Evolutionary conservation across 805 yeast genomes (phyloP).

Genomic region (Hyphopichia homilentoma): DNA sequence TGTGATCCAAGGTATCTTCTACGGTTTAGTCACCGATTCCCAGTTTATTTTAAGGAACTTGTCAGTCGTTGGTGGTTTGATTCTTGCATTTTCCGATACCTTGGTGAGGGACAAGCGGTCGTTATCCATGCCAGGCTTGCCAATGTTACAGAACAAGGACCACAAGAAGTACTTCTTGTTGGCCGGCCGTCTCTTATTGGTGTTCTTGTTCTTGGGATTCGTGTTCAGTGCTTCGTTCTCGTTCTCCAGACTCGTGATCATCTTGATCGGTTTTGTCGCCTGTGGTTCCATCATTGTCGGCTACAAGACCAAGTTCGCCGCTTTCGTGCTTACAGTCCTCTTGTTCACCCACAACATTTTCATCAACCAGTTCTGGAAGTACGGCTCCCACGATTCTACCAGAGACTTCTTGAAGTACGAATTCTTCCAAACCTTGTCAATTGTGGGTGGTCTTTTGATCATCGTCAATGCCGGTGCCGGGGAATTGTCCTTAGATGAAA

Average conservation of each 20-base stretch:
- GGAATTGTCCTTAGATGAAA: conserved; percentile 86
- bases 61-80: conserved; percentile 87
- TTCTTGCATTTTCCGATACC: conserved; percentile 83
- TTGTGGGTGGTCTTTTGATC: conserved; percentile 88
- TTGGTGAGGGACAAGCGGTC: conserved; percentile 71
- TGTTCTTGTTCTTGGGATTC: conserved; percentile 81
- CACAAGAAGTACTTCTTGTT: conserved; percentile 75
- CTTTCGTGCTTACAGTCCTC: conserved; percentile 63
- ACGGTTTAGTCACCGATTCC: conserved; percentile 80
- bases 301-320: conserved; percentile 87
- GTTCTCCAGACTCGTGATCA: conserved; percentile 56
- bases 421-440: conserved; percentile 89
- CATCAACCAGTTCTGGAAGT: conserved; percentile 87
- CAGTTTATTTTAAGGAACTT: conserved; percentile 82
- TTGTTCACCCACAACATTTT: conserved; percentile 72
- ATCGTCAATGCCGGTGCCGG: conserved; percentile 98
- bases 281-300: conserved; percentile 85
- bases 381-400: conserved; percentile 63
- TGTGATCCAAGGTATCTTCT: conserved; percentile 77
- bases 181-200: conserved; percentile 84
- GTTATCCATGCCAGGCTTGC: conserved; percentile 69
- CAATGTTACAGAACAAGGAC: conserved; percentile 68
- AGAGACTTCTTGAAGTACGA: conserved; percentile 91
- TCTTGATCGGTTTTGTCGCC: conserved; percentile 63
- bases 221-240: conserved; percentile 75